These are phyloP conservation scores for Mortierella polycephala DNA, from an alignment of 371 early-diverging fungal genomes.

Conservation along the genomic window DNA sequence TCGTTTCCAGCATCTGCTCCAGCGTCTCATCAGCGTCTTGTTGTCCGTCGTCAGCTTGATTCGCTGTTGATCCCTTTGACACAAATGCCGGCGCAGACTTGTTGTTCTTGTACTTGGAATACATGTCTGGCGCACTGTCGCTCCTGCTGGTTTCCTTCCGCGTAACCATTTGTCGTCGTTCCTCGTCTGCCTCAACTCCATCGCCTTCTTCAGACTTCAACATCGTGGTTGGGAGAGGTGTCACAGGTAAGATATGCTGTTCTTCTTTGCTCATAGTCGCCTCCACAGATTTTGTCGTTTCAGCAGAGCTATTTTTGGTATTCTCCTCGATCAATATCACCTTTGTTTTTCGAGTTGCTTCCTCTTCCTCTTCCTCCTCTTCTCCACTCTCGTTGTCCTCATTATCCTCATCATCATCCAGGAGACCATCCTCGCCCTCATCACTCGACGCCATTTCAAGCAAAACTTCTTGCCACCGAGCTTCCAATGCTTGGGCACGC, in stretches of 20 bases:
- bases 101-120: constrained; percentile 44
- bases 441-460: constrained; percentile 52
- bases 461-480: constrained; percentile 47
- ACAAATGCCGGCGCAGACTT: constrained; percentile 6
- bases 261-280: background rate
- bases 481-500: constrained; percentile 44
- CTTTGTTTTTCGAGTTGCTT: background rate
- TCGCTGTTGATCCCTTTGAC: background rate
- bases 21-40: constrained; percentile 31
- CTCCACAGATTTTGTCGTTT: background rate
- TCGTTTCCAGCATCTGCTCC: constrained; percentile 34
- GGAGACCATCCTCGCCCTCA: constrained; percentile 39
- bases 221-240: background rate
- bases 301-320: background rate
- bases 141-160: constrained; percentile 30
- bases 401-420: constrained; percentile 33
- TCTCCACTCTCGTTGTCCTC: constrained; percentile 13
- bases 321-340: background rate
- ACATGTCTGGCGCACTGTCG: constrained; percentile 36
- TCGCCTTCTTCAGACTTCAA: background rate
- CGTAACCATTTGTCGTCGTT: constrained; percentile 17
- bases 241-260: background rate
- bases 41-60: background rate
- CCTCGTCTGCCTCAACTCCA: constrained; percentile 9
- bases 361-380: constrained; percentile 7